phyloP scores from a whole-genome alignment of 148 eudicot genomes.

The Chenopodium suecicum region DNA sequence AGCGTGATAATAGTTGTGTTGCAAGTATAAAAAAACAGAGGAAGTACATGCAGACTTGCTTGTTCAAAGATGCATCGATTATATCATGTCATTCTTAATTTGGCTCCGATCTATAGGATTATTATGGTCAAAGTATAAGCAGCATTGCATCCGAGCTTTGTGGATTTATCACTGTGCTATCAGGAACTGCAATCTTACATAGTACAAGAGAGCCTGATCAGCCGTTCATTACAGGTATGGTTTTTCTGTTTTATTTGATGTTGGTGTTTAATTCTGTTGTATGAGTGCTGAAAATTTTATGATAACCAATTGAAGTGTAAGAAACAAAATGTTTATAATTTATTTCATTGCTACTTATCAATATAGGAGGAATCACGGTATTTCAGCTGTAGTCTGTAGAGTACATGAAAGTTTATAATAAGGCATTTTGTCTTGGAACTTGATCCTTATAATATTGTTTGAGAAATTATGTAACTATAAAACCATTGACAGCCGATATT shows the following conservation, averaged over 20 bases:
- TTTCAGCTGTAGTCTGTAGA: not conserved
- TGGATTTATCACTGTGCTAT: slow-evolving; percentile 47
- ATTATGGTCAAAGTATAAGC: slow-evolving; percentile 50
- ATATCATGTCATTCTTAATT: slow-evolving; percentile 1
- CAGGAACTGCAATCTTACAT: slow-evolving; percentile 46
- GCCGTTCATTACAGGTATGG: slow-evolving; percentile 43
- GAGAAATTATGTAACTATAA: not conserved
- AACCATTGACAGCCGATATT: not conserved
- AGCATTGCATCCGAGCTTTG: slow-evolving; percentile 48
- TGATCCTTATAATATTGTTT: not conserved
- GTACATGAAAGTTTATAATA: too few relatives aligned
- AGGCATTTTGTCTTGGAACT: not conserved
- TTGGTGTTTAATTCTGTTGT: not conserved
- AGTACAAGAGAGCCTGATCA: slow-evolving; percentile 49
- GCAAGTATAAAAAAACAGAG: too few relatives aligned
- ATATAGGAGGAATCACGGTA: not conserved
- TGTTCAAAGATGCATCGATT: not conserved
- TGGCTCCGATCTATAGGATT: slow-evolving; percentile 33
- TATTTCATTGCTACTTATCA: not conserved
- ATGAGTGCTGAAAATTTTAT: slow-evolving; percentile 4
- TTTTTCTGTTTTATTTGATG: not conserved
- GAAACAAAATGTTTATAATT: not conserved
- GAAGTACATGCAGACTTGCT: not conserved
- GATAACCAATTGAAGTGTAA: not conserved
- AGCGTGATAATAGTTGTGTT: too few relatives aligned